Base-by-base conservation (phyloP, 2,329 filamentous ascomycete species). In the Sclerotinia minor region DNA sequence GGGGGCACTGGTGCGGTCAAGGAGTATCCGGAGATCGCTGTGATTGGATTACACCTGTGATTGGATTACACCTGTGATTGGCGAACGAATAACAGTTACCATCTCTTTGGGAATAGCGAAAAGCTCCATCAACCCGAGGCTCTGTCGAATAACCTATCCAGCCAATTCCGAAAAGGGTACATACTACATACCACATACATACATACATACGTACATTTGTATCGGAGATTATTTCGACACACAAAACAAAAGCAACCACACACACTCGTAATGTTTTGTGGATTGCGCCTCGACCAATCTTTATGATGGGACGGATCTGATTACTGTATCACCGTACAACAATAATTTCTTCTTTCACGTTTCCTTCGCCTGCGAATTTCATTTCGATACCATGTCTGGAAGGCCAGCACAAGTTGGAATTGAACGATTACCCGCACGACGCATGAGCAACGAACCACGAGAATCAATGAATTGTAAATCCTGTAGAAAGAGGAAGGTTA, bases 391-490 rank as follows among this genome's bases (percentile, higher is more conserved):
- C 68, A 77, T 77, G 75, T 75, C 75, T 64, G 71, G 61, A 64
- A 71, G 75, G 67, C 75, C 60, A 17, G 45, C 76, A 55, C 75
- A 76, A 71, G 76, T 77, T 69, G 76, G 75, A 61, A 77, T 77
- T 61, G 76, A 77, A 72, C 71, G 76, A 69, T 72, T 77, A 45
- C 76, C 76, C 60, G 72, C 72, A 68, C 73, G 76, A 59, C 74
- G 75, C 64, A 75, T 77, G 75, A 77, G 75, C 72, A 76, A 77
- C 72, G 77, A 95, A 78, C 91, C 91, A 52, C 88, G 91, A 75
- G 92, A 96, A 82, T 91, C 91, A 45, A 96, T 96, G 92, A 96
- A 96, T 79, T 96, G 92, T 87, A 96, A 96, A 79, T 95, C 92
- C 67, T 96, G 92, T 82, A 87, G 92, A 73, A 96, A 96, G 80